Evolutionary conservation across 129 eudicot genomes (phyloP).

Genomic region (Sambucus nigra): DNA sequence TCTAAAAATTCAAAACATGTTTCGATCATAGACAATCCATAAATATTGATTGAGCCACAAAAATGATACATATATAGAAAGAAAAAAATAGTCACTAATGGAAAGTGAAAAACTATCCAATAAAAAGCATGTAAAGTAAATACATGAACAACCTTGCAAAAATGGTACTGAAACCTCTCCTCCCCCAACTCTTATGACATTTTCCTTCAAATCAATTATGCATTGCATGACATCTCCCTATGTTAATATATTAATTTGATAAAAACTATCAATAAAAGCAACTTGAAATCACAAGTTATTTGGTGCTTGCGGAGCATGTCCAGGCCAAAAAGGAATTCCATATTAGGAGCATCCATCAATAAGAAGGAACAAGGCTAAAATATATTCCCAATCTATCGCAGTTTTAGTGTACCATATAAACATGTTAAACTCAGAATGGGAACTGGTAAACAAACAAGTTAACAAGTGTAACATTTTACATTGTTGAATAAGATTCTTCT

Average conservation of each 20-base stretch:
- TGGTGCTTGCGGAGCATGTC: slow-evolving; percentile 98
- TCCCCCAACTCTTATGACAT: slow-evolving; percentile 92
- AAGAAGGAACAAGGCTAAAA: slow-evolving; percentile 86
- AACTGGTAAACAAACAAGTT: neutral
- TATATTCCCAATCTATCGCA: slow-evolving; percentile 63
- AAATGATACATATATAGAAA: neutral
- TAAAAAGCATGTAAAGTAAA: neutral
- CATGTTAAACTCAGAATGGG: neutral
- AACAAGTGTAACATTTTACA: neutral
- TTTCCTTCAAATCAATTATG: slow-evolving; percentile 89
- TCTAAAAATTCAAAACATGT: slow-evolving; percentile 31
- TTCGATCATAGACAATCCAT: too few species aligned
- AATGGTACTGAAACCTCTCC: slow-evolving; percentile 97
- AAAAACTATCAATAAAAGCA: neutral
- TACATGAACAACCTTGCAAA: slow-evolving; percentile 44
- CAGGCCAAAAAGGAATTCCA: slow-evolving; percentile 95
- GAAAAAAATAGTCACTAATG: neutral
- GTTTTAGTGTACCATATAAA: slow-evolving; percentile 1
- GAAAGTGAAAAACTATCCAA: neutral
- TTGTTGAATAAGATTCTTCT: neutral
- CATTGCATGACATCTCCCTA: slow-evolving; percentile 34
- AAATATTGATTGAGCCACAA: neutral
- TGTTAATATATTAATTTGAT: neutral
- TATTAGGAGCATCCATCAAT: slow-evolving; percentile 91
- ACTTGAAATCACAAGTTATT: slow-evolving; percentile 18